Percentiles rank a stretch among this genome's conserved stretches.
Conservation (phyloP, 164 flowering plant genomes). For the Magnolia officinalis region DNA sequence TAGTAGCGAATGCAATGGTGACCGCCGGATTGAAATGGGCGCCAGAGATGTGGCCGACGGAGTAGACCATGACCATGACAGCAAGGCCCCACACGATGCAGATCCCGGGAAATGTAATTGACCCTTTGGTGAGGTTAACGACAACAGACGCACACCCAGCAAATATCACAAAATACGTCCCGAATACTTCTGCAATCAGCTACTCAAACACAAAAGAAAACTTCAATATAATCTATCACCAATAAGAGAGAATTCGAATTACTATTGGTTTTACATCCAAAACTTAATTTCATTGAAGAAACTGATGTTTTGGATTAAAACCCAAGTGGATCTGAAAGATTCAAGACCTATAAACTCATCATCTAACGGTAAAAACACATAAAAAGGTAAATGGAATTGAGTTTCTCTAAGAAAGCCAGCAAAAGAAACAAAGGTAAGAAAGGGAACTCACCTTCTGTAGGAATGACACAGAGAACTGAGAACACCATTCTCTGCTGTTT, state of each 20-base stretch:
- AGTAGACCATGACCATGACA: constrained; percentile 55
- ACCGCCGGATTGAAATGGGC: constrained; percentile 70
- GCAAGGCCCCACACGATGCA: constrained; percentile 48
- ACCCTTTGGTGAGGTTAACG: constrained; percentile 34
- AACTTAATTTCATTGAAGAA: not conserved
- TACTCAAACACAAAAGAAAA: constrained; percentile 9
- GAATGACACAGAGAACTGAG: constrained; percentile 15
- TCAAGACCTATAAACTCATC: not conserved
- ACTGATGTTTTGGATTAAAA: not conserved
- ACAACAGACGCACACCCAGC: constrained; percentile 51
- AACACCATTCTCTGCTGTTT: not conserved
- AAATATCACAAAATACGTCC: constrained; percentile 53
- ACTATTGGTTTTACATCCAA: not conserved
- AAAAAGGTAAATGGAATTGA: not conserved
- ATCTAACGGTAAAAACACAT: not conserved
- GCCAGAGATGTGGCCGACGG: constrained; percentile 66
- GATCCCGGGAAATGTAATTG: constrained; percentile 46
- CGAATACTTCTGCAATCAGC: constrained; percentile 52
- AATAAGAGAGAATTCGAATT: not conserved
- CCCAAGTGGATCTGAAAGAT: not conserved
- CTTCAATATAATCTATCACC: not conserved
- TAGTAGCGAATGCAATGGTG: constrained; percentile 54
- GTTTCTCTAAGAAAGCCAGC: not conserved
- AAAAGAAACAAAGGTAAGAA: not conserved
- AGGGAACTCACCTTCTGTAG: constrained; percentile 20